Evolutionary conservation across 805 yeast genomes (phyloP), one percentile per base, ranked within the genome.

Genomic region (Barnettozyma californica): DNA sequence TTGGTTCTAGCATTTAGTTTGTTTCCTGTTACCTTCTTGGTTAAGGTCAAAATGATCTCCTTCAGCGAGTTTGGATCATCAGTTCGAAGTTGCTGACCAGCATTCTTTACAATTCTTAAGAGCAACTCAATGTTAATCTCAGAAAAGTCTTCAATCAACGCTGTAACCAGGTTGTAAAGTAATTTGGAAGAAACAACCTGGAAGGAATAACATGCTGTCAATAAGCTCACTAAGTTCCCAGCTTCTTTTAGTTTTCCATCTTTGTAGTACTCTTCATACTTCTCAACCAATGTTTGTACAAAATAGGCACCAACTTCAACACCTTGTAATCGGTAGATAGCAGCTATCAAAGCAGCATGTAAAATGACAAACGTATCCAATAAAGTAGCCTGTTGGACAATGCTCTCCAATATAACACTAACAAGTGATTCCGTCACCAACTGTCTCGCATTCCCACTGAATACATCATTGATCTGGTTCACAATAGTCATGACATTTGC

Each of bases 11-110:
- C 69, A 40, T 78, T 58, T 5, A 61, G 60, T 11, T 62, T 65
- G 18, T 72, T 72, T 14, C 73, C 62, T 31, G 69, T 69, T 2
- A 56, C 47, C 9, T 45, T 58, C 31, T 55, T 54, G 53, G 84
- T 87, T 34, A 85, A 68, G 38, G 74, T 71, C 3, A 77, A 46
- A 11, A 90, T 80, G 43, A 92, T 90, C 39, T 87, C 91, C 61
- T 86, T 90, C 46, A 94, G 73, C 0, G 97, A 83, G 9, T 76
- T 65, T 1, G 98, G 95, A 63, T 94, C 99, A 63, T 94, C 99
- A 4, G 87, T 69, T 61, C 99, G 80, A 67, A 94, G 78, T 60
- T 87, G 88, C 9, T 82, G 76, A 40, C 99, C 99, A 10, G 90
- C 79, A 33, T 80, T 80, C 44, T 85, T 77, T 19, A 94, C 72